phyloP scores from a whole-genome alignment of 139 green algal species.

The Tetraselmis striata region DNA sequence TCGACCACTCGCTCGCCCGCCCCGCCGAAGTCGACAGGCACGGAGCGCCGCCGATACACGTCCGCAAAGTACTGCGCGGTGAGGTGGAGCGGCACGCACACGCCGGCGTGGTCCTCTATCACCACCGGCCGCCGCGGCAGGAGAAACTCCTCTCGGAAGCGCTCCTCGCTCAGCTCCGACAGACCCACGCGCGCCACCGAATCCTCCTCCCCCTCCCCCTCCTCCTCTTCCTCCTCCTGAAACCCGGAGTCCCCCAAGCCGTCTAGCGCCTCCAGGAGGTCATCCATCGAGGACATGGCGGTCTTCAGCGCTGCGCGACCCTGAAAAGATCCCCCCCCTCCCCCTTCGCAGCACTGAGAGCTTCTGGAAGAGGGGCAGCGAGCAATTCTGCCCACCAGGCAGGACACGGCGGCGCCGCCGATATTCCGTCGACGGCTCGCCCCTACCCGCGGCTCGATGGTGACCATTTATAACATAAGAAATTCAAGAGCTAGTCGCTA shows the following conservation, averaged over 20 bases:
- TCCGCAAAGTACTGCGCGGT: neutral
- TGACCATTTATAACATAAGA: too few species aligned
- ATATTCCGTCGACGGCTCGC: too few species aligned
- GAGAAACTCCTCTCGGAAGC: neutral
- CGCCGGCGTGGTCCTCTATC: slow-evolving; percentile 1
- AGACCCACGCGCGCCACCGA: neutral
- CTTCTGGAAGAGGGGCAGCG: too few species aligned
- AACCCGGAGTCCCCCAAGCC: neutral
- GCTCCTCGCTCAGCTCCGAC: neutral
- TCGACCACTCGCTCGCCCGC: neutral
- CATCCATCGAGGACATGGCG: neutral
- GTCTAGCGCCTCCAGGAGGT: neutral
- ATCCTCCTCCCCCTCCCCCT: neutral
- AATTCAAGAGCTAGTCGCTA: too few species aligned
- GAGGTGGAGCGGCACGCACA: slow-evolving; percentile 2
- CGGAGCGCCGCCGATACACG: neutral
- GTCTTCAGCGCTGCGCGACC: neutral
- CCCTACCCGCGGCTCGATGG: too few species aligned
- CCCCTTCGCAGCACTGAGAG: too few species aligned
- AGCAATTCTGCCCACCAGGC: too few species aligned
- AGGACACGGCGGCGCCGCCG: too few species aligned
- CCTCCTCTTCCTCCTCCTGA: neutral
- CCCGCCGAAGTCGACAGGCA: neutral
- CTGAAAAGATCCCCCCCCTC: too few species aligned
- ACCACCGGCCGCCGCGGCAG: neutral